Percentiles rank a stretch among this genome's conserved stretches.
phyloP scores from a whole-genome alignment of 2,329 filamentous ascomycete genomes.

The Curvularia sp. region DNA sequence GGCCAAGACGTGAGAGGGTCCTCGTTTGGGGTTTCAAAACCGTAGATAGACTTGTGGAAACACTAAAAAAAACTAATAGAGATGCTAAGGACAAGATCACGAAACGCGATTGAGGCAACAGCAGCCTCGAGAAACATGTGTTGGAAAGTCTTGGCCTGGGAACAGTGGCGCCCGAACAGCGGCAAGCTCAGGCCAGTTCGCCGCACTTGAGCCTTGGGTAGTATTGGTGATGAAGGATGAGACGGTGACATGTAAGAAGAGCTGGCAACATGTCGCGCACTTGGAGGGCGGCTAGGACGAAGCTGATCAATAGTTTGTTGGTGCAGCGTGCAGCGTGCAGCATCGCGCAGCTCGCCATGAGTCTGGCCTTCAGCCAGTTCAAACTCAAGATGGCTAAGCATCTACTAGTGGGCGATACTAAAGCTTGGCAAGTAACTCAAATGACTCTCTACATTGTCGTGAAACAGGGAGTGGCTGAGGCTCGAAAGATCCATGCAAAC shows the following conservation, averaged over 20 bases:
- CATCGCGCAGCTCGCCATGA: neutral
- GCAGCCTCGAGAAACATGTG: conserved; percentile 25
- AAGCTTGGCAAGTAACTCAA: conserved; percentile 40
- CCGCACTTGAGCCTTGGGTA: conserved; percentile 15
- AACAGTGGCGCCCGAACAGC: conserved; percentile 15
- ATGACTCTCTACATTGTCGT: conserved; percentile 24
- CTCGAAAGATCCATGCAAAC: conserved; percentile 13
- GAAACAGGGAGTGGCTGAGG: conserved; percentile 34
- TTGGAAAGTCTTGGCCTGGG: conserved; percentile 28
- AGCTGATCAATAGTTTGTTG: neutral
- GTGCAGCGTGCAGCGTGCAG: neutral
- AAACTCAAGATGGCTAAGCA: conserved; percentile 29
- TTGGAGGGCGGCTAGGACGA: conserved; percentile 1
- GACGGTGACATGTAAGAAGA: conserved; percentile 21
- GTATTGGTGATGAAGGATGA: conserved; percentile 15
- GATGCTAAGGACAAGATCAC: conserved; percentile 16
- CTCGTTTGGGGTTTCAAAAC: conserved; percentile 27
- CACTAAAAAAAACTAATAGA: conserved; percentile 18
- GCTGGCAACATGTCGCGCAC: neutral
- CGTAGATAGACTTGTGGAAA: conserved; percentile 24
- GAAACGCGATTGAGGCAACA: conserved; percentile 40
- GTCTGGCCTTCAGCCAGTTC: neutral
- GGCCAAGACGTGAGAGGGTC: conserved; percentile 41
- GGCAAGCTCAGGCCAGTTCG: neutral
- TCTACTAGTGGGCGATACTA: conserved; percentile 24